Base-by-base conservation (phyloP, 352 stramenopile species). In the Globisporangium megalacanthum region DNA sequence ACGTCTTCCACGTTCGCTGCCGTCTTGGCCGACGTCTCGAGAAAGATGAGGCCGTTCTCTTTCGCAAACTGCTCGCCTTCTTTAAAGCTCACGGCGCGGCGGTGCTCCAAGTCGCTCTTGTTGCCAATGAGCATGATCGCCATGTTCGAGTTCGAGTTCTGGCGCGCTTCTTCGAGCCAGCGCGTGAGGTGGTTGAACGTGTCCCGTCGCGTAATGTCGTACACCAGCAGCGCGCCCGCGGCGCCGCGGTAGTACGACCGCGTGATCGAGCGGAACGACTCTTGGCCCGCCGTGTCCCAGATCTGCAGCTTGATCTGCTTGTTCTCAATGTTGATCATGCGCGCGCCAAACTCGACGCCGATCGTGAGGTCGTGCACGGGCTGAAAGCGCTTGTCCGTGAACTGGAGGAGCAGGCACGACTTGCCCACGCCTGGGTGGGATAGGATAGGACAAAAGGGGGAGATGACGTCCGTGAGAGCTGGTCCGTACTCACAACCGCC, bases 291-390 rank as follows among this genome's bases (percentile, higher is more conserved):
- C 1, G 89, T 97, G 61, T 97, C 89, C 89, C 89, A 97, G 45
- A 97, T 97, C 76, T 96, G 83, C 25, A 96, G 77, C 68, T 97
- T 96, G 20, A 95, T 82, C 55, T 95, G 84, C 42, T 81, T 72
- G 15, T 79, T 77, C 49, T 94, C 83, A 46, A 97, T 73, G 46
- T 90, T 72, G 1, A 94, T 72, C 51, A 95, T 67, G 68, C 96
- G 96, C 36, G 85, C 81, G 15, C 86, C 88, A 61, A 96, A 97
- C 69, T 97, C 89, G 22, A 97, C 88, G 59, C 89, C 88, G 62
- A 97, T 95, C 22, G 88, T 97, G 56, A 96, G 75, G 66, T 95
- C 86, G 67, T 96, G 89, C 49, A 91, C 87, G 35, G 83, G 77
- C 62, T 92, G 82, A 70, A 96, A 97, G 55, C 91, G 85, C 60